Percentiles rank a stretch among this genome's conserved stretches.
Conservation (phyloP, 441 rosid species). For the Mallotus japonicus region DNA sequence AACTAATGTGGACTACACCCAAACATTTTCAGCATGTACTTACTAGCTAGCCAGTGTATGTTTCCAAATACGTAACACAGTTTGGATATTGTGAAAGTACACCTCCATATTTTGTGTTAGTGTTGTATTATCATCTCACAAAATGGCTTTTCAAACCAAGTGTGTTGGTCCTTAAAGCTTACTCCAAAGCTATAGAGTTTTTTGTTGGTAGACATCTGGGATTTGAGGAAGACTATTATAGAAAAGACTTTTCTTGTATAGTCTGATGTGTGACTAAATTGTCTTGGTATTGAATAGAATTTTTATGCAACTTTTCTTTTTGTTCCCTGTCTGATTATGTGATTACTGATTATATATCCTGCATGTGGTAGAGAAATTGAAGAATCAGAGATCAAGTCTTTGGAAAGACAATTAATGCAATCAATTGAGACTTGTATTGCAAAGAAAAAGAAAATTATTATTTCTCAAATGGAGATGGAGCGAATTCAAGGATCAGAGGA, state of each 20-base stretch:
- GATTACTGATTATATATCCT: conserved; percentile 25
- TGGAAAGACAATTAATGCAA: conserved; percentile 97
- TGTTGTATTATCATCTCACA: background rate
- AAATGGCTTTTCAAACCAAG: background rate
- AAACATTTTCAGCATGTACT: no score
- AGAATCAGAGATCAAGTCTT: conserved; percentile 83
- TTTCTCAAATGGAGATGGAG: conserved; percentile 87
- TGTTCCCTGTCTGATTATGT: background rate
- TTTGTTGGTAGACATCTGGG: no score
- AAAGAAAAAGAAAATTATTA: conserved; percentile 91
- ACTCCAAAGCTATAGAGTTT: no score
- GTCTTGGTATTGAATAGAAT: background rate
- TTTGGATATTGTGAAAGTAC: background rate
- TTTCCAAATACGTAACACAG: background rate
- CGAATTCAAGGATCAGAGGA: conserved; percentile 86
- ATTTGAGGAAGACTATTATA: background rate
- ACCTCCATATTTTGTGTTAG: background rate
- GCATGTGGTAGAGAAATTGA: conserved; percentile 77
- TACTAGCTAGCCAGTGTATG: background rate
- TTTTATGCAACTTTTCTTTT: conserved; percentile 1
- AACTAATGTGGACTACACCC: background rate
- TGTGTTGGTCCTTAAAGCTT: background rate
- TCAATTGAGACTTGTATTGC: conserved; percentile 85
- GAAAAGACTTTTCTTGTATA: background rate
- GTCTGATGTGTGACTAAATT: conserved; percentile 7